Conservation (phyloP, 495 filamentous ascomycete species). For the Penicillium alfredii region DNA sequence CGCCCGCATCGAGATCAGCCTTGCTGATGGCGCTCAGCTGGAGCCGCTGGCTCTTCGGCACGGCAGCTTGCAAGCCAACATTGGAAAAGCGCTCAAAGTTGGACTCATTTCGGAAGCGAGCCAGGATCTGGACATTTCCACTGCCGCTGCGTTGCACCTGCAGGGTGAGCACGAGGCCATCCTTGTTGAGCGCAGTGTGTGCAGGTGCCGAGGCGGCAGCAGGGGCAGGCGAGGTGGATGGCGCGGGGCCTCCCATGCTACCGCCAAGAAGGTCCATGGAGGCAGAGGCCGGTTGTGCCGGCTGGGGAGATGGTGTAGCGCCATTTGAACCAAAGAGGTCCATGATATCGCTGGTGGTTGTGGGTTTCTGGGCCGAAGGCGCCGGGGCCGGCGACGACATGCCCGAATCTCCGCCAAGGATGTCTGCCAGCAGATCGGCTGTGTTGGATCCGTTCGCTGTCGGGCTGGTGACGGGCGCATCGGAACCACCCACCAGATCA, state of each 20-base stretch:
- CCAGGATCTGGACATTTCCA: constrained; percentile 64
- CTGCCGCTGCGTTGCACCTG: constrained; percentile 73
- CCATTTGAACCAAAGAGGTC: constrained; percentile 60
- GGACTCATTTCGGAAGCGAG: constrained; percentile 74
- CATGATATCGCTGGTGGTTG: constrained; percentile 76
- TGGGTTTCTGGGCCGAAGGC: constrained; percentile 41
- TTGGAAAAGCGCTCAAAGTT: constrained; percentile 56
- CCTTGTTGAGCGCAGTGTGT: constrained; percentile 76
- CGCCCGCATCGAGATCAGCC: constrained; percentile 64
- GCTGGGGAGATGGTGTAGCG: constrained; percentile 34
- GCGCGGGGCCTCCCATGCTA: constrained; percentile 40
- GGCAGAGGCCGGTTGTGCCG: constrained; percentile 32
- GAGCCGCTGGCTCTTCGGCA: constrained; percentile 90
- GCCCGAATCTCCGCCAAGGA: constrained; percentile 50
- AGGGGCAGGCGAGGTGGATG: constrained; percentile 36
- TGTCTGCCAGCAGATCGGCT: constrained; percentile 82
- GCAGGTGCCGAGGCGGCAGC: constrained; percentile 32
- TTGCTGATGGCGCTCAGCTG: constrained; percentile 83
- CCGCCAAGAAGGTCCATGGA: constrained; percentile 45
- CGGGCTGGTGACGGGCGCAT: constrained; percentile 46
- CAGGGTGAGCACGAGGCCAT: constrained; percentile 72
- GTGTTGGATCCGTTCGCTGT: constrained; percentile 67
- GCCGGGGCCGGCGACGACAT: constrained; percentile 50
- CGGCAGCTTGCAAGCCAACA: constrained; percentile 84
- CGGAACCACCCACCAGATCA: constrained; percentile 85